These are phyloP conservation scores for Trametes sanguinea DNA, from an alignment of 768 basidiomycete genomes.

Conservation along the genomic window DNA sequence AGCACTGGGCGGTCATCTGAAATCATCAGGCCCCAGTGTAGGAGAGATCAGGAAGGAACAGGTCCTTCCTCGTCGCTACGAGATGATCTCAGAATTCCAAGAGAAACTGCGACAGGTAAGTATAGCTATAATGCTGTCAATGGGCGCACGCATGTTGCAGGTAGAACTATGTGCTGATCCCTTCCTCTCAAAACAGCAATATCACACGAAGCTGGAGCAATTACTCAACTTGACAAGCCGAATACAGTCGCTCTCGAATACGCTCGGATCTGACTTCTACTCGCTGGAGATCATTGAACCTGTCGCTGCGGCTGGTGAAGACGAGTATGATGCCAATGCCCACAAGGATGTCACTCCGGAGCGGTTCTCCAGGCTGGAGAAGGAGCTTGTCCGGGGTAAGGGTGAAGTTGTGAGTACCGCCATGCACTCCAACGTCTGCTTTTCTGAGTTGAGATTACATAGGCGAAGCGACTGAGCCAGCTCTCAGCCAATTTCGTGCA, in stretches of 20 bases:
- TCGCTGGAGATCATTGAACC: conserved; percentile 55
- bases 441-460: neutral
- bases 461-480: conserved; percentile 70
- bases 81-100: conserved; percentile 67
- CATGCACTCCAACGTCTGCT: neutral
- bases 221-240: conserved; percentile 70
- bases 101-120: conserved; percentile 80
- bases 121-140: conserved; percentile 1
- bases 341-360: conserved; percentile 79
- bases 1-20: conserved; percentile 72
- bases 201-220: conserved; percentile 79
- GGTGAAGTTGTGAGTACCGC: conserved; percentile 71
- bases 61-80: conserved; percentile 71
- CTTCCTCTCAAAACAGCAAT: conserved; percentile 44
- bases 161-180: too few species aligned
- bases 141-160: too few species aligned
- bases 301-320: conserved; percentile 44
- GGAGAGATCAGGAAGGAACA: conserved; percentile 72
- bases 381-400: conserved; percentile 82
- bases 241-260: conserved; percentile 57
- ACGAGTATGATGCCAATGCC: conserved; percentile 39
- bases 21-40: conserved; percentile 63
- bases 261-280: conserved; percentile 62
- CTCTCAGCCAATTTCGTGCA: conserved; percentile 68
- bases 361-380: conserved; percentile 77